phyloP scores from a whole-genome alignment of 2,329 filamentous ascomycete genomes.

The Fusarium sp. region DNA sequence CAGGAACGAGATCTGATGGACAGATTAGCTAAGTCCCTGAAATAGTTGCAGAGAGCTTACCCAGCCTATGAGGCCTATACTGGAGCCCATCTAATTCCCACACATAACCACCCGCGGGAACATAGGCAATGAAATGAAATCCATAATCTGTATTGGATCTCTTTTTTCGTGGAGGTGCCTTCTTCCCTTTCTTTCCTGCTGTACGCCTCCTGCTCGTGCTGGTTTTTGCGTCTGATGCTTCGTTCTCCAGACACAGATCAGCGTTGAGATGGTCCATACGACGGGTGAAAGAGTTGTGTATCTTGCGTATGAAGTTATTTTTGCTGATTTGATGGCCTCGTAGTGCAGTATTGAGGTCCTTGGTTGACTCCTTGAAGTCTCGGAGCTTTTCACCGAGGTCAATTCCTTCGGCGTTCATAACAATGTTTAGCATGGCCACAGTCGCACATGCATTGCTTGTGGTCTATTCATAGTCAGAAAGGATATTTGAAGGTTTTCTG shows the following conservation, averaged over 20 bases:
- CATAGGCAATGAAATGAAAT: conserved; percentile 91
- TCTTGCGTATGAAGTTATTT: conserved; percentile 78
- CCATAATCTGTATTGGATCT: conserved; percentile 65
- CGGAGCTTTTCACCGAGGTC: conserved; percentile 75
- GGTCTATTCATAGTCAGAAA: conserved; percentile 60
- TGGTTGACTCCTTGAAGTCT: conserved; percentile 78
- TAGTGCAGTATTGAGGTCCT: conserved; percentile 72
- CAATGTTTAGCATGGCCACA: conserved; percentile 90
- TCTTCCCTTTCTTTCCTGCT: conserved; percentile 50
- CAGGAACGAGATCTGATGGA: conserved; percentile 21
- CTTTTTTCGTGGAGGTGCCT: conserved; percentile 44
- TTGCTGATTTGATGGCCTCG: conserved; percentile 79
- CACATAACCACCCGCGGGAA: conserved; percentile 76
- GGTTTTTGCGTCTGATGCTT: conserved; percentile 53
- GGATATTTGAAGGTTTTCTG: not conserved
- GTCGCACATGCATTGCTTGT: conserved; percentile 88
- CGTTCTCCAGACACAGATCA: conserved; percentile 71
- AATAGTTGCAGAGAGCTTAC: conserved; percentile 31
- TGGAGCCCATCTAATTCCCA: conserved; percentile 93
- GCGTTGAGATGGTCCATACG: conserved; percentile 80
- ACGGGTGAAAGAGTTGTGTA: conserved; percentile 88
- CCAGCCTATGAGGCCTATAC: conserved; percentile 64
- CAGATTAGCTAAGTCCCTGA: not conserved
- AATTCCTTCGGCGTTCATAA: conserved; percentile 80
- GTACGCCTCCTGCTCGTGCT: conserved; percentile 47